These are phyloP conservation scores for Neurospora discreta DNA, from an alignment of 495 filamentous ascomycete genomes.

Conservation along the genomic window DNA sequence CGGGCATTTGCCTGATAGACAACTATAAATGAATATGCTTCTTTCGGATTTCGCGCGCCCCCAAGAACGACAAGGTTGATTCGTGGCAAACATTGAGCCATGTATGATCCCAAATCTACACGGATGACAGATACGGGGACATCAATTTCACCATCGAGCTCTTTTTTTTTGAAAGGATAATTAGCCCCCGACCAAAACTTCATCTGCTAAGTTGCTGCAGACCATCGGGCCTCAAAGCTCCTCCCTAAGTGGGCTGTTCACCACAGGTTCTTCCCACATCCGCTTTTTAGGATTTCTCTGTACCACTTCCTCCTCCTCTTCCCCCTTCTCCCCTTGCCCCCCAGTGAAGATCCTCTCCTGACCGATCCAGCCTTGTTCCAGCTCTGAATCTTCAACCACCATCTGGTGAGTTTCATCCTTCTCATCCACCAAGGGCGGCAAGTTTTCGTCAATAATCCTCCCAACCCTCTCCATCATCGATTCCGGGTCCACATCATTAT, in stretches of 20 bases:
- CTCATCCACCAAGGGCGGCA: slow-evolving; percentile 5
- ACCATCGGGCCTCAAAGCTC: slow-evolving; percentile 36
- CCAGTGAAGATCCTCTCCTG: background rate
- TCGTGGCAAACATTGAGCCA: too few relatives aligned
- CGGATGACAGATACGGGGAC: background rate
- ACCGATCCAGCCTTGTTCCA: slow-evolving; percentile 4
- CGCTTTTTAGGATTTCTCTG: slow-evolving; percentile 57
- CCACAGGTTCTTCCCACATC: slow-evolving; percentile 61
- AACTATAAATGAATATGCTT: too few relatives aligned
- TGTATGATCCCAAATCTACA: too few relatives aligned
- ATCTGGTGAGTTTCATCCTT: slow-evolving; percentile 20
- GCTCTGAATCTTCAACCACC: background rate
- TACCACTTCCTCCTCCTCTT: slow-evolving; percentile 19
- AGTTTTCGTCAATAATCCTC: slow-evolving; percentile 37
- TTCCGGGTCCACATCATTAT: slow-evolving; percentile 13
- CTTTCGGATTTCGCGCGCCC: too few relatives aligned
- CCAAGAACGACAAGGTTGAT: too few relatives aligned
- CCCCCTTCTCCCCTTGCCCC: background rate
- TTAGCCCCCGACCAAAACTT: background rate
- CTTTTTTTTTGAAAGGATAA: background rate
- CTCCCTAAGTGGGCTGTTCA: slow-evolving; percentile 32
- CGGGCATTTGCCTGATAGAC: too few relatives aligned
- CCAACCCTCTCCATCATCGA: slow-evolving; percentile 38
- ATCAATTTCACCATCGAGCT: background rate
- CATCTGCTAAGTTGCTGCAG: background rate